phyloP scores from a whole-genome alignment of 208 protist genomes.

The Leishmania arabica region DNA sequence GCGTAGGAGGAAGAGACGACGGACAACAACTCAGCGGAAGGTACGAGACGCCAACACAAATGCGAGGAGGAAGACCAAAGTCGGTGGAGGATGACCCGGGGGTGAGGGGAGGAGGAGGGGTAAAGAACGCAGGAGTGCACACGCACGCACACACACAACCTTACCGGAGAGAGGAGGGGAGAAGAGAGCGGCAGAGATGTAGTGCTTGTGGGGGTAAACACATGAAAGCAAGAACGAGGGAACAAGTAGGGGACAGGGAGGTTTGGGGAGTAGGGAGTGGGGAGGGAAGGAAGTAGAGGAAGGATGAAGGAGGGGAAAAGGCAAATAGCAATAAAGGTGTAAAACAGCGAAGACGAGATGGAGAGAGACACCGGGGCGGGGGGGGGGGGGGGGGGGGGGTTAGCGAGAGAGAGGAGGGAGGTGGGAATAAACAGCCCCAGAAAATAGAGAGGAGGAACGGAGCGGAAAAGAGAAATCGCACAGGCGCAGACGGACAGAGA shows the following conservation, averaged over 20 bases:
- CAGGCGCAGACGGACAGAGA: neutral
- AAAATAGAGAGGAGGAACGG: slow-evolving; percentile 18
- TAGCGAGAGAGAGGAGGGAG: neutral
- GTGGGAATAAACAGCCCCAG: neutral
- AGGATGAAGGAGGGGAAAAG: neutral
- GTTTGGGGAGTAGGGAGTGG: no score
- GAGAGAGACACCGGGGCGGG: neutral
- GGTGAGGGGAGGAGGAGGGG: neutral
- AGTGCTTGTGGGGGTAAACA: neutral
- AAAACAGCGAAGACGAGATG: neutral
- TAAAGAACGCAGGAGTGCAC: neutral
- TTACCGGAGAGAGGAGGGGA: neutral
- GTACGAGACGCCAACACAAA: neutral
- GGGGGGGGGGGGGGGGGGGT: no score
- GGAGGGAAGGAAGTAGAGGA: neutral
- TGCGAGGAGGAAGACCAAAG: neutral
- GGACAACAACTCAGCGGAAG: neutral
- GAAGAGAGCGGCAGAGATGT: neutral
- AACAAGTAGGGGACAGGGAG: neutral
- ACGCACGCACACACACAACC: neutral
- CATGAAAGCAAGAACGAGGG: neutral
- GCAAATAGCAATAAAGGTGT: neutral
- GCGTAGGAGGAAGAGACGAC: neutral
- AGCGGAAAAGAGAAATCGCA: neutral
- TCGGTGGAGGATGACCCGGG: neutral